Base-by-base conservation (phyloP, 148 eudicot genomes). In the Vaccinium myrtillus region DNA sequence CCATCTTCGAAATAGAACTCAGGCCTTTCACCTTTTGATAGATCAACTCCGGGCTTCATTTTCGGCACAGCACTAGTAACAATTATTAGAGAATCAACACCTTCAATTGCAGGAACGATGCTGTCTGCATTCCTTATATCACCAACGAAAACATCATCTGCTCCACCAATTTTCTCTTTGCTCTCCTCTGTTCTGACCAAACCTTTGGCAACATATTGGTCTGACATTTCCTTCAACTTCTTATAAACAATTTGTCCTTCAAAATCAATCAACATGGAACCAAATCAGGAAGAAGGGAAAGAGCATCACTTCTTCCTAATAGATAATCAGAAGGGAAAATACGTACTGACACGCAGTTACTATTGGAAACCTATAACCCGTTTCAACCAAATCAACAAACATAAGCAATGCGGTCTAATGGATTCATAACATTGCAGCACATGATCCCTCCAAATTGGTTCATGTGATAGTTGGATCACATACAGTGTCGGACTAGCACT, bases 1-100 rank as follows among this genome's bases (percentile, higher is more conserved):
- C 98, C 99, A 6, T 97, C 98, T 21, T 93, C 95, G 56, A 93
- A 97, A 75, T 86, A 88, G 85, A 97, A 95, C 67, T 97, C 96
- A 55, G 99, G 98, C 88, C 92, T 91, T 79, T 88, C 92, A 39
- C 93, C 96, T 87, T 88, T 89, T 58, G 90, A 87, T 80, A 94
- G 92, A 88, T 97, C 97, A 86, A 91, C 92, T 77, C 98, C 99
- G 49, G 98, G 98, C 85, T 95, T 97, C 92, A 97, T 94, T 83
- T 87, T 93, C 3, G 98, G 98, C 39, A 94, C 98, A 70, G 93
- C 98, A 89, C 99, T 95, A 2, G 99, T 95, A 53, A 97, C 95
- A 85, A 97, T 97, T n/a, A 97, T 84, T 48, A 97, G 96, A 80
- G 93, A 91, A 90, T 95, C 98, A 51, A 92, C 82, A 46, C 98